Conservation (phyloP, 2,329 filamentous ascomycete genomes). For the Fusarium nisikadoi region DNA sequence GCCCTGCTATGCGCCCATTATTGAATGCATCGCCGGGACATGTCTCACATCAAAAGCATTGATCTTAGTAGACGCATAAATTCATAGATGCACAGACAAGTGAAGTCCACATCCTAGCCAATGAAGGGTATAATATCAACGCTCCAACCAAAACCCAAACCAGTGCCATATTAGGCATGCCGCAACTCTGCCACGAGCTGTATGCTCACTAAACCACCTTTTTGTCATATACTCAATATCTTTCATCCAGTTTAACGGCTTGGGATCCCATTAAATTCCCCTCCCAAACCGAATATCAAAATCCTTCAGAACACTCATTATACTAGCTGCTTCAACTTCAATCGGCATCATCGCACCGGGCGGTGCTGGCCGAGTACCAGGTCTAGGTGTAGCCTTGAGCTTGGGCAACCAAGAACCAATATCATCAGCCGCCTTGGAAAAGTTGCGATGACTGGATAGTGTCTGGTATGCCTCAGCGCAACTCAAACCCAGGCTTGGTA, state of each 20-base stretch:
- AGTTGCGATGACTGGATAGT: constrained; percentile 79
- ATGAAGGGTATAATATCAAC: constrained; percentile 48
- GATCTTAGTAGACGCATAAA: constrained; percentile 38
- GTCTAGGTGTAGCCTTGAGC: constrained; percentile 68
- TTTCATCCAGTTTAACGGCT: constrained; percentile 21
- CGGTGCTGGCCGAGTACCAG: constrained; percentile 43
- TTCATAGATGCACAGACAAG: constrained; percentile 41
- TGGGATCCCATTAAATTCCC: constrained; percentile 46
- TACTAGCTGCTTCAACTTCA: constrained; percentile 84
- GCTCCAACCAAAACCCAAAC: constrained; percentile 41
- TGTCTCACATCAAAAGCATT: constrained; percentile 15
- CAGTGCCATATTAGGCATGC: constrained; percentile 37
- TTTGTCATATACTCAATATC: constrained; percentile 15
- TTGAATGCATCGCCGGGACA: constrained; percentile 5
- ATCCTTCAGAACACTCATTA: constrained; percentile 85
- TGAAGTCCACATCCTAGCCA: constrained; percentile 38
- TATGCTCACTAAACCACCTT: constrained; percentile 19
- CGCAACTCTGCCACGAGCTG: constrained; percentile 16
- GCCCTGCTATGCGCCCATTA: constrained; percentile 21
- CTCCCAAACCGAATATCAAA: constrained; percentile 79
- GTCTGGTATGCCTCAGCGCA: constrained; percentile 85
- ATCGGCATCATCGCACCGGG: constrained; percentile 66
- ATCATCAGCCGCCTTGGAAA: constrained; percentile 77
- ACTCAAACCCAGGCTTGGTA: constrained; percentile 68
- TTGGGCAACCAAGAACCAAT: constrained; percentile 81